Evolutionary conservation across 805 yeast species (phyloP), one percentile per base, ranked within the genome.

Genomic region (Saccharomycodes ludwigii): DNA sequence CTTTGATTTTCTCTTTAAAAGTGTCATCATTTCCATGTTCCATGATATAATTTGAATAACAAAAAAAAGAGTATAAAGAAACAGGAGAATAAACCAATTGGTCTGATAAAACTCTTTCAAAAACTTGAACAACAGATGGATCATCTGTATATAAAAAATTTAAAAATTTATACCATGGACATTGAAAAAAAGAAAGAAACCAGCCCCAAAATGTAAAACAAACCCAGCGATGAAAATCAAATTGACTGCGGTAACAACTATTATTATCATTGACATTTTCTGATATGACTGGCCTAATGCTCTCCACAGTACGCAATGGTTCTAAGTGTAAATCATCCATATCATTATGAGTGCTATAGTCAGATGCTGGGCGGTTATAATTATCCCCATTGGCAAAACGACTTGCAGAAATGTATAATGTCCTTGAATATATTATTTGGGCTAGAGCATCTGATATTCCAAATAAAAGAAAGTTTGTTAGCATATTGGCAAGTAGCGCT

Each of bases 381-480:
- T n/a, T n/a, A n/a, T n/a, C n/a, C n/a, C n/a, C n/a, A n/a, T n/a
- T n/a, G n/a, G n/a, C n/a, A n/a, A n/a, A n/a, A n/a, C n/a, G n/a
- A n/a, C n/a, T n/a, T n/a, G n/a, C n/a, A n/a, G n/a, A n/a, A n/a
- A n/a, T n/a, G n/a, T n/a, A n/a, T n/a, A n/a, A n/a, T n/a, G n/a
- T n/a, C n/a, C n/a, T n/a, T n/a, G n/a, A n/a, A n/a, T 25, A n/a
- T 4, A 84, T 61, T 3, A 79, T 66, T 53, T 88, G 97, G 0
- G 97, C 97, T 39, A 86, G 50, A 0, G 86, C 72, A 50, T 88
- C 97, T 0, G 96, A 85, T n/a, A 84, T 73, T 0, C 95, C 95
- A 51, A 75, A 82, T 4, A 88, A 60, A 4, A 86, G 73, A 18
- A 81, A 56, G 47, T 88, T 88, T 1, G 95, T 77, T 16, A 76